Evolutionary conservation across 148 eudicot species (phyloP), one percentile per base, ranked within the genome.

Genomic region (Rhododendron ovatum): DNA sequence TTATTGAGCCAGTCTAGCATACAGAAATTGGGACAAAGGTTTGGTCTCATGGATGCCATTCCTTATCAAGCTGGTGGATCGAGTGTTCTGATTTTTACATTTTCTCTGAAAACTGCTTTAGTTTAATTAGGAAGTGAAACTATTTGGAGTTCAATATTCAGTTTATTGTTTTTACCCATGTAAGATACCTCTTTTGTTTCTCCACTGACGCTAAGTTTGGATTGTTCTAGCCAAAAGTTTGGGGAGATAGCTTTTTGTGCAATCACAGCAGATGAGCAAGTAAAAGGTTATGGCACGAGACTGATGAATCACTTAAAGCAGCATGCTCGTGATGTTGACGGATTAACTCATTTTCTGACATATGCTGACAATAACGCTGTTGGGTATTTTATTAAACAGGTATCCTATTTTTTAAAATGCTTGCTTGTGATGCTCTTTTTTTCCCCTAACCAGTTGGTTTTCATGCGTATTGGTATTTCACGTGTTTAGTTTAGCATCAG

Each of bases 181-280:
- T 55, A 48, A 74, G 57, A 55, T 87, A 57, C 53, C 45, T 30
- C 17, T 55, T 74, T 81, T 59, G 24, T n/a, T 57, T 88, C 51
- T 84, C 67, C 33, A 50, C 48, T 84, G 80, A 74, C 65, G 14
- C 26, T 51, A 69, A 83, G 24, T 82, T 81, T 77, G 78, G 33
- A 81, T 86, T 83, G 45, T 14, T 85, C n/a, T 84, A 97, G 99
- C 91, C 99, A 97, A 89, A 97, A 90, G 87, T 97, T 97, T 88
- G 99, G 99, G 87, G 99, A 97, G 91, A 97, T 97, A 87, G 99
- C 98, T 61, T 95, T 97, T 86, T 97, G 99, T 86, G 99, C 99
- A 85, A 97, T 97, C 71, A 93, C 98, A 33, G 93, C 95, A 50
- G 98, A 97, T 90, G 99, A 97, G 85, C 99, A 97, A 95, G 99